Evolutionary conservation across 306 rosid genomes (phyloP).

Genomic region (Luffa aegyptiaca): DNA sequence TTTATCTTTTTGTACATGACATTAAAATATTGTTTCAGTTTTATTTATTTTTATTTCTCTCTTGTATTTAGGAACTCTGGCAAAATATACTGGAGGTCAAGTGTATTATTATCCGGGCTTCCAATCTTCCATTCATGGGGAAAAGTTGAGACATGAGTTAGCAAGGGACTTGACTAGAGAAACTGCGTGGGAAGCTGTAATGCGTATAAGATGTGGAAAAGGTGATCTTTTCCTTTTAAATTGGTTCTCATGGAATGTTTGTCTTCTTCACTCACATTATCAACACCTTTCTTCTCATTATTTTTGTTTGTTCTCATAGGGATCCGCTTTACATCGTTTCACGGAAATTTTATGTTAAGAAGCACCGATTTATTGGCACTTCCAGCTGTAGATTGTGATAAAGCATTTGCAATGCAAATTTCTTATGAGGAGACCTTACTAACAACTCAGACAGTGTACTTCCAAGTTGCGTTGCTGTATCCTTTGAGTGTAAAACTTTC

Average conservation of each 20-base stretch:
- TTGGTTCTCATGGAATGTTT: not conserved
- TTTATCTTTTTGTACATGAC: not conserved
- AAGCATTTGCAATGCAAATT: conserved; percentile 92
- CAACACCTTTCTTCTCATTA: conserved; percentile 14
- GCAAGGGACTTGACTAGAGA: conserved; percentile 92
- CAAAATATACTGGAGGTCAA: conserved; percentile 97
- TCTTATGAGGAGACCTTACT: conserved; percentile 88
- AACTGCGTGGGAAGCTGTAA: conserved; percentile 99
- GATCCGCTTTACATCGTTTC: conserved; percentile 85
- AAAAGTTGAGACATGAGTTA: conserved; percentile 83
- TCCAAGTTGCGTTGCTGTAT: conserved; percentile 99
- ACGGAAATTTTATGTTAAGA: conserved; percentile 95
- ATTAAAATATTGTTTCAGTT: no score
- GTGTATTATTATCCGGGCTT: conserved; percentile 77
- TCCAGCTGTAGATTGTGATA: conserved; percentile 98
- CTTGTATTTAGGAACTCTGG: conserved; percentile 68
- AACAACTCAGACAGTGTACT: conserved; percentile 85
- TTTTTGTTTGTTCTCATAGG: conserved; percentile 37
- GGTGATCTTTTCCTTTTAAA: conserved; percentile 33
- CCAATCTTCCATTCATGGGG: conserved; percentile 75
- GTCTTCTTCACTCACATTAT: not conserved
- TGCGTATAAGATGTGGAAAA: conserved; percentile 97
- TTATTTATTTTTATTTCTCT: conserved; percentile 3
- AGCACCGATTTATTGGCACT: conserved; percentile 93
- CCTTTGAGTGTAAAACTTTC: conserved; percentile 38